Evolutionary conservation across 148 eudicot genomes (phyloP).

Genomic region (Rhododendron ferrugineum): DNA sequence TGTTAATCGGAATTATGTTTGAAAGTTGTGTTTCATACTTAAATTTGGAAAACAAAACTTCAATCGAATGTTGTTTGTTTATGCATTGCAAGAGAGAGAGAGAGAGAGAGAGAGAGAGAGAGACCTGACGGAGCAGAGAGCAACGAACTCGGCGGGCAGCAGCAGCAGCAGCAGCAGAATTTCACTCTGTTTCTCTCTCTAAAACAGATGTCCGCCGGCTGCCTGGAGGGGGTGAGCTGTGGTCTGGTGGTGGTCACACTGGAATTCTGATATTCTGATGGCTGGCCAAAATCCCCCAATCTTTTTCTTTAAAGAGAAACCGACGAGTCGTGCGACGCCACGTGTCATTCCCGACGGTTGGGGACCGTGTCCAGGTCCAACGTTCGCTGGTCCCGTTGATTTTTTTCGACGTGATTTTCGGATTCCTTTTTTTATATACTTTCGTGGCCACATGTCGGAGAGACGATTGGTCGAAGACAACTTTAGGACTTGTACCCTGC

Average conservation of each 20-base stretch:
- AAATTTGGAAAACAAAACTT: no score
- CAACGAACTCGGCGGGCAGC: neutral
- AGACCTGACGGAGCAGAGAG: neutral
- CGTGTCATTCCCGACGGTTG: neutral
- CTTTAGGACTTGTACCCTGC: no score
- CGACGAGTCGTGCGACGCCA: neutral
- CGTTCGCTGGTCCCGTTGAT: neutral
- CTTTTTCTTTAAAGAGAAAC: neutral
- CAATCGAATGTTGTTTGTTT: neutral
- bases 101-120: neutral
- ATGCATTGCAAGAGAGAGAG: neutral
- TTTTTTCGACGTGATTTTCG: neutral
- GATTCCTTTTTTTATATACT: no score
- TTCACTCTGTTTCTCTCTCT: neutral
- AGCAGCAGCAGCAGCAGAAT: neutral
- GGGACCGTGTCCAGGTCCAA: neutral
- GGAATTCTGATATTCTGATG: neutral
- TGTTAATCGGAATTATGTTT: no score
- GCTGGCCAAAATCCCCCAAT: neutral
- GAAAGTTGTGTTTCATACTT: no score
- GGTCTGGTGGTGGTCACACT: neutral
- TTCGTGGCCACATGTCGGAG: neutral
- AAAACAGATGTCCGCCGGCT: neutral
- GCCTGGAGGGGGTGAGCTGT: neutral
- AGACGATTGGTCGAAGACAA: neutral